A percentile compares a stretch with the other conserved stretches of the same genome.
Conservation (phyloP, 2,329 filamentous ascomycete species). For the Mycosphaerella sp. region DNA sequence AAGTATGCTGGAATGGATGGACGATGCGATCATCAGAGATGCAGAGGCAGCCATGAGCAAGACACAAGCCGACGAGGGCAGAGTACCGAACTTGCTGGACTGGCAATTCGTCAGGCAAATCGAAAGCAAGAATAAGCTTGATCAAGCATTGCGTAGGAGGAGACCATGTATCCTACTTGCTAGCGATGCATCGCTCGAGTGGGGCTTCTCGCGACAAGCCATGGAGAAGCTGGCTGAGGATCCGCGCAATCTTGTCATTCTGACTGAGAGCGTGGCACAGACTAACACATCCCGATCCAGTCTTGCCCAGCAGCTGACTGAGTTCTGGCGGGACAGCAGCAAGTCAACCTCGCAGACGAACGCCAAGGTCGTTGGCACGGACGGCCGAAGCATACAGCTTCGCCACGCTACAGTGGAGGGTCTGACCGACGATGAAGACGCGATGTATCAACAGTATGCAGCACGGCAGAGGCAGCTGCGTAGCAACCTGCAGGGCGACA, state of each 20-base stretch:
- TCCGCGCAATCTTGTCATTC: conserved; percentile 72
- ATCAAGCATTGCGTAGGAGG: conserved; percentile 55
- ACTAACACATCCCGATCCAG: conserved; percentile 42
- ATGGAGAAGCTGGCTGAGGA: conserved; percentile 69
- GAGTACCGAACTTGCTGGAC: conserved; percentile 69
- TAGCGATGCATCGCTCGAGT: conserved; percentile 83
- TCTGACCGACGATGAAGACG: conserved; percentile 71
- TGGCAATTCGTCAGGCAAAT: conserved; percentile 79
- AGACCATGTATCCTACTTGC: conserved; percentile 74
- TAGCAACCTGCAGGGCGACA: conserved; percentile 67
- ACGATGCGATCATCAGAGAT: conserved; percentile 86
- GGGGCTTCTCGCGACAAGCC: conserved; percentile 86
- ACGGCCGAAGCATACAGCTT: conserved; percentile 47
- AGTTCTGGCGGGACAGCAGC: conserved; percentile 39
- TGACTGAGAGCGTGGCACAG: conserved; percentile 66
- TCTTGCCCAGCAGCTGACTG: conserved; percentile 71
- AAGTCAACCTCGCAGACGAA: conserved; percentile 31
- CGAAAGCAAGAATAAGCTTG: conserved; percentile 73
- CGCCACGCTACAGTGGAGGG: conserved; percentile 47
- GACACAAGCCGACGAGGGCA: conserved; percentile 39
- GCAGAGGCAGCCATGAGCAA: conserved; percentile 40
- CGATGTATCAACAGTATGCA: conserved; percentile 84
- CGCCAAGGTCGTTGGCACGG: conserved; percentile 48
- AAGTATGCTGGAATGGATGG: conserved; percentile 99
- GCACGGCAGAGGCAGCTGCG: conserved; percentile 83